phyloP scores from a whole-genome alignment of 2,329 filamentous ascomycete genomes.

The Calonectria pseudoreteaudii region DNA sequence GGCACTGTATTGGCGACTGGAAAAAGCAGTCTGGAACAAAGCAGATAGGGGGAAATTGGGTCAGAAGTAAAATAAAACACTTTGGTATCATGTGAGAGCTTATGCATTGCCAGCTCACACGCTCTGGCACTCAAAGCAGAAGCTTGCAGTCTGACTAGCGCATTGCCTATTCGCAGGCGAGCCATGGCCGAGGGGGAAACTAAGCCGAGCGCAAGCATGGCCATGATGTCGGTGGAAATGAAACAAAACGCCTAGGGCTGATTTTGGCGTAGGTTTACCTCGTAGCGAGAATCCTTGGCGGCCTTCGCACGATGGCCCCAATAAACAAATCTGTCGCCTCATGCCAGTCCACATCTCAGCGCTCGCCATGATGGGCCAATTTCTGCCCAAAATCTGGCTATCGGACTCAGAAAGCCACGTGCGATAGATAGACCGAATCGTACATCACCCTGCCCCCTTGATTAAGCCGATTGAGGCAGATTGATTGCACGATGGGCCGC shows the following conservation, averaged over 20 bases:
- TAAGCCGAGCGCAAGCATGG: slow-evolving; percentile 9
- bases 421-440: not conserved
- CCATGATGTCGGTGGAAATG: slow-evolving; percentile 45
- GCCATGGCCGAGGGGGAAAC: slow-evolving; percentile 8
- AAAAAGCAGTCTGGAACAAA: not conserved
- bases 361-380: not conserved
- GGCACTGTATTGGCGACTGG: not conserved
- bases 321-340: slow-evolving; percentile 11
- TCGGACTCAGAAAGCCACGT: slow-evolving; percentile 9
- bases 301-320: not conserved
- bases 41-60: slow-evolving; percentile 2
- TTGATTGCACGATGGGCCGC: slow-evolving; percentile 1
- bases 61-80: not conserved
- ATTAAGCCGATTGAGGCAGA: not conserved
- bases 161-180: not conserved
- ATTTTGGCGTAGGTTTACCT: slow-evolving; percentile 33
- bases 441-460: not conserved
- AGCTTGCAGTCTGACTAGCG: slow-evolving; percentile 6
- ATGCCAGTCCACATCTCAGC: not conserved
- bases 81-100: slow-evolving; percentile 3
- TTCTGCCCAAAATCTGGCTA: slow-evolving; percentile 9
- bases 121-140: slow-evolving; percentile 1
- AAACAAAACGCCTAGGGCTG: slow-evolving; percentile 28
- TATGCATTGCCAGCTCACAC: slow-evolving; percentile 27
- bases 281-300: slow-evolving; percentile 27